A percentile compares a stretch with the other conserved stretches of the same genome.
These are phyloP conservation scores for Cercospora canescens DNA, from an alignment of 2,329 filamentous ascomycete species.

Conservation along the genomic window DNA sequence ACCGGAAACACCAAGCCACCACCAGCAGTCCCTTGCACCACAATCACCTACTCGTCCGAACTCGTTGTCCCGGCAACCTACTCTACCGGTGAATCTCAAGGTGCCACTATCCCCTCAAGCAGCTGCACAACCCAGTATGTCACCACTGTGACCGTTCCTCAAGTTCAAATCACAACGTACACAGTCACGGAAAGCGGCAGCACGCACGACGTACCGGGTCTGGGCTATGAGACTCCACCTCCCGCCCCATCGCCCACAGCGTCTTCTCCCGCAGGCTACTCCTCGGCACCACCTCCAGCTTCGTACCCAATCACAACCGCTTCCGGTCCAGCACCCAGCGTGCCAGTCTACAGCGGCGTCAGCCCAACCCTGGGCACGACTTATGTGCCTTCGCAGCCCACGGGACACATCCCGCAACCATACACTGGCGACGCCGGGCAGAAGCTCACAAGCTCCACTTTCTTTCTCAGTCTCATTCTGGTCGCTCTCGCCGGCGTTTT, in stretches of 20 bases:
- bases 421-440: conserved; percentile 9
- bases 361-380: conserved; percentile 12
- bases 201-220: conserved; percentile 17
- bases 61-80: conserved; percentile 40
- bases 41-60: conserved; percentile 42
- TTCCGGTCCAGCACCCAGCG: background rate
- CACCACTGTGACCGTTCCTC: conserved; percentile 48
- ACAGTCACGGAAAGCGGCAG: conserved; percentile 22
- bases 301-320: conserved; percentile 16
- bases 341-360: background rate
- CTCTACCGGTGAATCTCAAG: conserved; percentile 35
- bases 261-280: background rate
- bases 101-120: conserved; percentile 34
- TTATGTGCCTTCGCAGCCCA: conserved; percentile 7
- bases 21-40: conserved; percentile 38
- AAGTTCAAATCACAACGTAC: conserved; percentile 30
- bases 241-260: conserved; percentile 3
- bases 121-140: conserved; percentile 35
- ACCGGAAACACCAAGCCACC: conserved; percentile 20
- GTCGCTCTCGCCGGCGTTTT: background rate
- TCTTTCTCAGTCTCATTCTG: background rate
- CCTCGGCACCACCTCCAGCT: conserved; percentile 11
- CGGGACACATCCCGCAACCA: conserved; percentile 1
- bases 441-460: background rate
- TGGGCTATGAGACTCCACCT: conserved; percentile 22